These are phyloP conservation scores for Papiliotrema flavescens DNA, from an alignment of 1,284 basidiomycete species.

Conservation along the genomic window DNA sequence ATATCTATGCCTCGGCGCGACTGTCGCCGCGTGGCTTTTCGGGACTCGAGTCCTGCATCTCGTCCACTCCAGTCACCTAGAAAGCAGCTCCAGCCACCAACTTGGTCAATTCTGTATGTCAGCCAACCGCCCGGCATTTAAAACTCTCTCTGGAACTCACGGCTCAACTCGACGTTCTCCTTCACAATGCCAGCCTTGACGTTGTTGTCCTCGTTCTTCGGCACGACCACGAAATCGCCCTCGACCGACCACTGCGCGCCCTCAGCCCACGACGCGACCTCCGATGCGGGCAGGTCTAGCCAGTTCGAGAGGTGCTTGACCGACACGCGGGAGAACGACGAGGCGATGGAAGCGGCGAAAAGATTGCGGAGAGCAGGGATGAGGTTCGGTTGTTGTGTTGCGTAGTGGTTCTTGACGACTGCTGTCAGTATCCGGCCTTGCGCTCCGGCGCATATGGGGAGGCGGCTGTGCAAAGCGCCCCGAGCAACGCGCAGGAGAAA, in stretches of 20 bases:
- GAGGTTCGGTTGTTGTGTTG: conserved; percentile 40
- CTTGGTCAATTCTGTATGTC: conserved; percentile 68
- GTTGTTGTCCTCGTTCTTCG: conserved; percentile 88
- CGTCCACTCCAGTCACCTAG: conserved; percentile 11
- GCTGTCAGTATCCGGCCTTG: conserved; percentile 4
- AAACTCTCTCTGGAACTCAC: conserved; percentile 55
- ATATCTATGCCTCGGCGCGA: no score
- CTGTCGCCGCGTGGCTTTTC: no score
- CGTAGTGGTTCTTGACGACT: conserved; percentile 42
- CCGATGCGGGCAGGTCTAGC: conserved; percentile 47
- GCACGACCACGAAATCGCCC: conserved; percentile 64
- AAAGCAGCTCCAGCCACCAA: conserved; percentile 59
- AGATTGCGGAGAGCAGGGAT: conserved; percentile 29
- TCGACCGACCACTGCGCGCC: conserved; percentile 72
- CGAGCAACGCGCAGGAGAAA: no score
- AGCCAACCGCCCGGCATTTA: neutral
- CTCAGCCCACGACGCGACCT: conserved; percentile 61
- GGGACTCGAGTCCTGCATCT: no score
- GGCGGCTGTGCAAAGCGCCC: no score
- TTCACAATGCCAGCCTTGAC: conserved; percentile 91
- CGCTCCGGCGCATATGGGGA: no score
- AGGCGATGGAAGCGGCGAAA: conserved; percentile 44
- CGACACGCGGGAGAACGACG: conserved; percentile 32
- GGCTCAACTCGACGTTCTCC: conserved; percentile 81
- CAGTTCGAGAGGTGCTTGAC: conserved; percentile 36